phyloP scores from a whole-genome alignment of 306 rosid genomes.

The Oxytropis ochrocephala region DNA sequence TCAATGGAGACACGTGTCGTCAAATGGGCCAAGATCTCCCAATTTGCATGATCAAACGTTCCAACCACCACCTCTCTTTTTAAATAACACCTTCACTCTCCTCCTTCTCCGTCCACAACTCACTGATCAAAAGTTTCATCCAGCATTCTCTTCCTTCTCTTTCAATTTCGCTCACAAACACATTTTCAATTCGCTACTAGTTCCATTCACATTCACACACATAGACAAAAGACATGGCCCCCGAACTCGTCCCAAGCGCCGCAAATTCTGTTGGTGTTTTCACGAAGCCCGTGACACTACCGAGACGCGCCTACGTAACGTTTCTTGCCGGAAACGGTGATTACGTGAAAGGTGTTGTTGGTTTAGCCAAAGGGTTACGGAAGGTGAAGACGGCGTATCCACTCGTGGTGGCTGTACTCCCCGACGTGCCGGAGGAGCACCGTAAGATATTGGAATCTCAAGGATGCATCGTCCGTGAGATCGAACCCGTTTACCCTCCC shows the following conservation, averaged over 20 bases:
- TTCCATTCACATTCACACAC: not conserved
- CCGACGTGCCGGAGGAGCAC: slow-evolving; percentile 61
- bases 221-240: slow-evolving; percentile 31
- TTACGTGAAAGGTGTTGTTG: slow-evolving; percentile 64
- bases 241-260: slow-evolving; percentile 25
- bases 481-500: slow-evolving; percentile 63
- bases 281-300: slow-evolving; percentile 1
- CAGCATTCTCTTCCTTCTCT: not conserved
- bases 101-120: not conserved
- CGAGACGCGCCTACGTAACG: slow-evolving; percentile 42
- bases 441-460: slow-evolving; percentile 43
- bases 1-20: slow-evolving; percentile 12
- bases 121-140: not conserved
- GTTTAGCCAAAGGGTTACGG: slow-evolving; percentile 50
- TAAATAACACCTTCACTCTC: not conserved
- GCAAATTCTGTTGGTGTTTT: slow-evolving; percentile 1
- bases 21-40: not conserved
- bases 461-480: slow-evolving; percentile 51
- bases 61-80: not conserved
- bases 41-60: not conserved
- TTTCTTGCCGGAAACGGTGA: slow-evolving; percentile 60
- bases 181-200: not conserved
- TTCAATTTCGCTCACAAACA: not conserved
- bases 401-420: slow-evolving; percentile 47
- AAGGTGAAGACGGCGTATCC: slow-evolving; percentile 43